Evolutionary conservation across 139 green algal species (phyloP).

Genomic region (Coelastrella sp.): DNA sequence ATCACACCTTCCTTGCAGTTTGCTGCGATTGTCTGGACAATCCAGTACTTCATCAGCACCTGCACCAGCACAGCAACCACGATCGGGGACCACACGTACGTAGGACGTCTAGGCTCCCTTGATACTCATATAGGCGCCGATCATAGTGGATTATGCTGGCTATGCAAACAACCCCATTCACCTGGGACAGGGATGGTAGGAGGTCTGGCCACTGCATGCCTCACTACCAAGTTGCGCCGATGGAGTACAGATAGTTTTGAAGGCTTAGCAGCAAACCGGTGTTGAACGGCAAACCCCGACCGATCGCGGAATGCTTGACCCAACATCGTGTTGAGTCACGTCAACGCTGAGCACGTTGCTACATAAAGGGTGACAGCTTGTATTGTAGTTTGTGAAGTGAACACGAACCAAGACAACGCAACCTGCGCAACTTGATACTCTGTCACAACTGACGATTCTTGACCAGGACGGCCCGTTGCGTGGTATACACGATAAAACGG

Average conservation of each 20-base stretch:
- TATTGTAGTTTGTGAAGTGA: too few relatives aligned
- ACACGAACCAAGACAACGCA: too few relatives aligned
- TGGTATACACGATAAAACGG: too few relatives aligned
- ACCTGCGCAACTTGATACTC: neutral
- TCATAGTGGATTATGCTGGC: neutral
- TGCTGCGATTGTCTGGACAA: slow-evolving; percentile 63
- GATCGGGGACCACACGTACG: too few relatives aligned
- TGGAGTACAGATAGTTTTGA: neutral
- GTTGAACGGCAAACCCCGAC: neutral
- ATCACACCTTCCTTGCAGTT: slow-evolving; percentile 61
- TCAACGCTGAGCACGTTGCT: too few relatives aligned
- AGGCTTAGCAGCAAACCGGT: neutral
- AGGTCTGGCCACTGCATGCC: neutral
- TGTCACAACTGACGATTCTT: too few relatives aligned
- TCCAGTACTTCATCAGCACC: slow-evolving; percentile 70
- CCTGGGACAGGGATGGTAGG: neutral
- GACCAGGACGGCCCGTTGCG: too few relatives aligned
- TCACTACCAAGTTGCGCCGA: neutral
- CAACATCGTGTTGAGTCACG: neutral
- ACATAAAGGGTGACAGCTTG: too few relatives aligned
- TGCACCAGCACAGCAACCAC: too few relatives aligned
- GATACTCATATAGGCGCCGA: neutral
- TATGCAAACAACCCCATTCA: neutral
- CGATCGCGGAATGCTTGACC: neutral
- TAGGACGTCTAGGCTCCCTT: too few relatives aligned